These are phyloP conservation scores for Phoenix roebelenii DNA, from an alignment of 176 grass and related monocot genomes.

Conservation along the genomic window DNA sequence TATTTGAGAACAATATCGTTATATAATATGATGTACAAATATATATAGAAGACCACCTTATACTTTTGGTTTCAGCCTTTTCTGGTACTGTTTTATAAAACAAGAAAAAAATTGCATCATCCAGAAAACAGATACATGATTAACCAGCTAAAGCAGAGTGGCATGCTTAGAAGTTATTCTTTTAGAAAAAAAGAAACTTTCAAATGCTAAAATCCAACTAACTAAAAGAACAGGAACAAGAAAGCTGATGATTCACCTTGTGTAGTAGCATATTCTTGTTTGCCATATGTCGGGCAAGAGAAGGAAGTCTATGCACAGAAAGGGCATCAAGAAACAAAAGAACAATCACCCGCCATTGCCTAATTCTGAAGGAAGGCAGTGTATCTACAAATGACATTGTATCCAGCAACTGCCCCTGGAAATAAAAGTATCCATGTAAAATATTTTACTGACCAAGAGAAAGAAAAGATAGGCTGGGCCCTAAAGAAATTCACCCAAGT, in stretches of 20 bases:
- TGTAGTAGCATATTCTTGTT: slow-evolving; percentile 38
- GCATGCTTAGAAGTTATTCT: too few relatives aligned
- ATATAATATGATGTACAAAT: too few relatives aligned
- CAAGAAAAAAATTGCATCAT: too few relatives aligned
- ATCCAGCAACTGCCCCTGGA: slow-evolving; percentile 58
- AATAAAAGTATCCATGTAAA: slow-evolving; percentile 5
- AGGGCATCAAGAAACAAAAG: slow-evolving; percentile 63
- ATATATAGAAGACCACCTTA: too few relatives aligned
- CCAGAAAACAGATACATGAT: too few relatives aligned
- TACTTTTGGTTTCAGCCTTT: too few relatives aligned
- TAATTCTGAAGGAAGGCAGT: slow-evolving; percentile 49
- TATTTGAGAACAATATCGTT: too few relatives aligned
- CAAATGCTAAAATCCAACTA: too few relatives aligned
- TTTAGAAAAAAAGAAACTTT: too few relatives aligned
- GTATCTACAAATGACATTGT: slow-evolving; percentile 81
- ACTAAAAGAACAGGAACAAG: too few relatives aligned
- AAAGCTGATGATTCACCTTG: slow-evolving; percentile 12
- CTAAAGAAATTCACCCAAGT: neutral
- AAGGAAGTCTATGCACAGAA: slow-evolving; percentile 45
- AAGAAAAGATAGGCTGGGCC: neutral
- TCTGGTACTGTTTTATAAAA: too few relatives aligned
- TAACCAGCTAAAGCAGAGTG: too few relatives aligned
- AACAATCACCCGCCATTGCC: slow-evolving; percentile 62
- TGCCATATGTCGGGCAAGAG: slow-evolving; percentile 34
- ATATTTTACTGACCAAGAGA: neutral